These are phyloP conservation scores for Erodium maritimum DNA, from an alignment of 345 rosid genomes.

Conservation along the genomic window DNA sequence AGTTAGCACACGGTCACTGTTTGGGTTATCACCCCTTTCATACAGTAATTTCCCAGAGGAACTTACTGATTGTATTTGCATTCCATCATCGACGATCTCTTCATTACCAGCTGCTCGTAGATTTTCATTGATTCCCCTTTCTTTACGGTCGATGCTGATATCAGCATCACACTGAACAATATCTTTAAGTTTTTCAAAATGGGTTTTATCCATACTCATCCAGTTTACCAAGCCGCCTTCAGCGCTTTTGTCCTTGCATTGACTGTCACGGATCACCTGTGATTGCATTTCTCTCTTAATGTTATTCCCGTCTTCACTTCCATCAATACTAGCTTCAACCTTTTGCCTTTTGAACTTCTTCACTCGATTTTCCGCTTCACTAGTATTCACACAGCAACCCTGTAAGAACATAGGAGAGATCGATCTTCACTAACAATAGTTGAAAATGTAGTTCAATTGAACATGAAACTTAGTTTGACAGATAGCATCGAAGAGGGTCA, in stretches of 20 bases:
- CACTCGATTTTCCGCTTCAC: slow-evolving; percentile 13
- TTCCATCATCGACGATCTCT: slow-evolving; percentile 3
- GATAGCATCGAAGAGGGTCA: too few species aligned
- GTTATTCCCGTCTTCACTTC: slow-evolving; percentile 12
- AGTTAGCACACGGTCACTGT: background rate
- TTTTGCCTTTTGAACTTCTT: slow-evolving; percentile 33
- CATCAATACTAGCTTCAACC: slow-evolving; percentile 3
- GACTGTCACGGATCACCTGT: slow-evolving; percentile 8
- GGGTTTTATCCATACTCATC: slow-evolving; percentile 31
- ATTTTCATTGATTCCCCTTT: slow-evolving; percentile 10
- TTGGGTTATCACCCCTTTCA: slow-evolving; percentile 7
- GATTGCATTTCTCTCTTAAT: slow-evolving; percentile 11
- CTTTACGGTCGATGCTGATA: slow-evolving; percentile 6
- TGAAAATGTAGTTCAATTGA: background rate
- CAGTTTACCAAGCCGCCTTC: slow-evolving; percentile 24
- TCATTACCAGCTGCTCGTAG: background rate
- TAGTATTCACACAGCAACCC: slow-evolving; percentile 14
- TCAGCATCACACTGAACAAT: too few species aligned
- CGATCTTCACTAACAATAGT: background rate
- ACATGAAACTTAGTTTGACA: too few species aligned
- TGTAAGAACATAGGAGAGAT: slow-evolving; percentile 6
- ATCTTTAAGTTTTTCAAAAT: too few species aligned
- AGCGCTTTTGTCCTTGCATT: slow-evolving; percentile 6
- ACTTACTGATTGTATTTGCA: slow-evolving; percentile 4
- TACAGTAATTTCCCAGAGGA: slow-evolving; percentile 1